Evolutionary conservation across 139 green algal species (phyloP).

Genomic region (Dunaliella primolecta): DNA sequence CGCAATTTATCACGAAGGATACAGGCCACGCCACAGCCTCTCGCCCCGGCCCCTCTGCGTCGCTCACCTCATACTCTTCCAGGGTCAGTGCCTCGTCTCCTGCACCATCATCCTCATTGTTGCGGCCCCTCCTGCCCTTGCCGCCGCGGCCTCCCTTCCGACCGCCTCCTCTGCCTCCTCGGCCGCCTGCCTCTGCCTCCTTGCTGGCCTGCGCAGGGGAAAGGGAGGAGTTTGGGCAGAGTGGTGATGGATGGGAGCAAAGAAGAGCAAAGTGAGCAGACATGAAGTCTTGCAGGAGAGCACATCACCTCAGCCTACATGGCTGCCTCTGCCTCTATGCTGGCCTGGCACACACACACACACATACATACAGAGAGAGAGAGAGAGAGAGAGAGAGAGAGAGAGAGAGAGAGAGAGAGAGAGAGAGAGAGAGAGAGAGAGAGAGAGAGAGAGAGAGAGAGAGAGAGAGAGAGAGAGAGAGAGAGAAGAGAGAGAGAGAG

Average conservation of each 20-base stretch:
- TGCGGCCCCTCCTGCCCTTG: constrained; percentile 18
- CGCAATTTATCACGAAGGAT: no score
- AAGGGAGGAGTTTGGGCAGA: no score
- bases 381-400: no score
- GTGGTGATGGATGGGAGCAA: no score
- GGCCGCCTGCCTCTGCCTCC: constrained; percentile 12
- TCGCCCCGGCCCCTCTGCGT: no score
- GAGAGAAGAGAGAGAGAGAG: no score
- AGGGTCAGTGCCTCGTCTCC: constrained; percentile 40
- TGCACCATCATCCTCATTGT: constrained; percentile 31
- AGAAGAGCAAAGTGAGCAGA: background rate
- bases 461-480: no score
- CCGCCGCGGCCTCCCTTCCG: constrained; percentile 11
- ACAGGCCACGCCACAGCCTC: no score
- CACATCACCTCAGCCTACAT: background rate
- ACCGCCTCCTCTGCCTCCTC: constrained; percentile 8
- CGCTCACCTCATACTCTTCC: constrained; percentile 49
- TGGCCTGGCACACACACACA: background rate
- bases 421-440: no score
- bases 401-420: no score
- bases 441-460: no score
- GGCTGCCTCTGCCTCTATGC: background rate
- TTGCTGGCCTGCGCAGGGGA: constrained; percentile 16
- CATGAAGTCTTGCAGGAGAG: background rate
- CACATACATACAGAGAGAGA: background rate